Conservation (phyloP, 1,284 basidiomycete genomes). For the Fomitopsis palustris region DNA sequence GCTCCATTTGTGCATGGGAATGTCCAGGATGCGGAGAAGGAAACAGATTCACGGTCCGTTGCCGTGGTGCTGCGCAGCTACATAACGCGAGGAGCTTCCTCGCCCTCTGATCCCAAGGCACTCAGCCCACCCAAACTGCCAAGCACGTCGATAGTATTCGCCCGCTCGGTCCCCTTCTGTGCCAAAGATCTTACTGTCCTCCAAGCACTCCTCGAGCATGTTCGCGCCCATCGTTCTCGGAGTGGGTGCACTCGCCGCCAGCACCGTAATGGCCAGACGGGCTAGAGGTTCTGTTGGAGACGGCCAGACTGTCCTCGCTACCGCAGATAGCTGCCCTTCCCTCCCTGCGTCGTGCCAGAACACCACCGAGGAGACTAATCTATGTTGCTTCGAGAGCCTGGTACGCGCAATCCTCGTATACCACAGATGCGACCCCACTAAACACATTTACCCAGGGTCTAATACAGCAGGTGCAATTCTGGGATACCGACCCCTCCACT, state of each 20-base stretch:
- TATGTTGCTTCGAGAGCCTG: slow-evolving; percentile 35
- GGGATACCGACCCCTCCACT: slow-evolving; percentile 46
- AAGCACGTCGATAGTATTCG: too few relatives aligned
- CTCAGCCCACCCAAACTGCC: not conserved
- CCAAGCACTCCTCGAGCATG: not conserved
- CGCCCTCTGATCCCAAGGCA: not conserved
- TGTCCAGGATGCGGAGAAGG: not conserved
- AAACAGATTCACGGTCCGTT: not conserved
- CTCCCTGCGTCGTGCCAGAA: slow-evolving; percentile 34
- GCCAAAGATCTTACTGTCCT: not conserved
- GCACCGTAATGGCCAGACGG: slow-evolving; percentile 17
- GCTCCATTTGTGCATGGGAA: not conserved
- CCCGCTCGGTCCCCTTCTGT: too few relatives aligned
- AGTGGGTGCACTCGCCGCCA: slow-evolving; percentile 16
- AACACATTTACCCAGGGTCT: too few relatives aligned
- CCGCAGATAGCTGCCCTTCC: slow-evolving; percentile 27
- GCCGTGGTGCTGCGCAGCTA: not conserved
- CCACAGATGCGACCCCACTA: too few relatives aligned
- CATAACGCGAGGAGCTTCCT: not conserved
- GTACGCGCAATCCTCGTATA: slow-evolving; percentile 20
- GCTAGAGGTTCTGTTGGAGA: slow-evolving; percentile 4
- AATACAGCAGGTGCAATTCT: slow-evolving; percentile 16
- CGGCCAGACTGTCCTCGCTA: slow-evolving; percentile 1
- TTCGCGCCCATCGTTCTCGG: slow-evolving; percentile 6
- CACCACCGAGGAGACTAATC: slow-evolving; percentile 20